Evolutionary conservation across 2,329 filamentous ascomycete species (phyloP).

Genomic region (Zymoseptoria ardabiliae): DNA sequence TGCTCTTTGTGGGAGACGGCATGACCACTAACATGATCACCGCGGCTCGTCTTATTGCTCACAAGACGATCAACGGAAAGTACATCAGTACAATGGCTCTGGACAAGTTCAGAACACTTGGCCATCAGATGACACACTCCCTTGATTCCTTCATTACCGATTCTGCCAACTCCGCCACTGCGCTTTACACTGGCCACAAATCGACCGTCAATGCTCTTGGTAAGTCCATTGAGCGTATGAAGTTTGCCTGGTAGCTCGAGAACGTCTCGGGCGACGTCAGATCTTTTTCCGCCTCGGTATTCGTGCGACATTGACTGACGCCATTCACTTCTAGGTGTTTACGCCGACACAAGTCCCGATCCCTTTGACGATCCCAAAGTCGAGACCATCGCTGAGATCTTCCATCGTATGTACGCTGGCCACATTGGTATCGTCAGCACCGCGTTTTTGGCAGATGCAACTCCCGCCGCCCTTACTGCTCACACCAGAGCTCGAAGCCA

Average conservation of each 20-base stretch:
- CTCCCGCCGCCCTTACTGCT: slow-evolving; percentile 64
- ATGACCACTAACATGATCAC: slow-evolving; percentile 55
- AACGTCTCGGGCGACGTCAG: too few species aligned
- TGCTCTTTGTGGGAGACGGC: slow-evolving; percentile 72
- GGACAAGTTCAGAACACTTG: slow-evolving; percentile 67
- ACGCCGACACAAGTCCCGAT: slow-evolving; percentile 63
- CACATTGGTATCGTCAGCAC: slow-evolving; percentile 62
- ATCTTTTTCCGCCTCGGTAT: too few species aligned
- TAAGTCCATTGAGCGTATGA: slow-evolving; percentile 49
- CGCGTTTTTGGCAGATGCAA: slow-evolving; percentile 75
- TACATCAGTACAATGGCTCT: slow-evolving; percentile 65
- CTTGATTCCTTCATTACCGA: slow-evolving; percentile 81
- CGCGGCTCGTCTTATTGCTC: slow-evolving; percentile 70
- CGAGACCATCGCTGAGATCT: slow-evolving; percentile 73
- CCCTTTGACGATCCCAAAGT: slow-evolving; percentile 79
- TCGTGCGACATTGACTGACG: too few species aligned
- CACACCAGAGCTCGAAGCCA: slow-evolving; percentile 64
- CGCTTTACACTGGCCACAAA: slow-evolving; percentile 78
- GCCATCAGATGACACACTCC: slow-evolving; percentile 83
- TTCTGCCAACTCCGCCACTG: slow-evolving; percentile 76
- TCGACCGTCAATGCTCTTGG: slow-evolving; percentile 74
- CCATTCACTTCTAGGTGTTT: too few species aligned
- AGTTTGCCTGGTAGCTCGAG: neutral
- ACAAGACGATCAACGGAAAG: slow-evolving; percentile 77
- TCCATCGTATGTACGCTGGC: slow-evolving; percentile 60